These are phyloP conservation scores for Helotiales sp. DNA, from an alignment of 2,329 filamentous ascomycete species.

Conservation along the genomic window DNA sequence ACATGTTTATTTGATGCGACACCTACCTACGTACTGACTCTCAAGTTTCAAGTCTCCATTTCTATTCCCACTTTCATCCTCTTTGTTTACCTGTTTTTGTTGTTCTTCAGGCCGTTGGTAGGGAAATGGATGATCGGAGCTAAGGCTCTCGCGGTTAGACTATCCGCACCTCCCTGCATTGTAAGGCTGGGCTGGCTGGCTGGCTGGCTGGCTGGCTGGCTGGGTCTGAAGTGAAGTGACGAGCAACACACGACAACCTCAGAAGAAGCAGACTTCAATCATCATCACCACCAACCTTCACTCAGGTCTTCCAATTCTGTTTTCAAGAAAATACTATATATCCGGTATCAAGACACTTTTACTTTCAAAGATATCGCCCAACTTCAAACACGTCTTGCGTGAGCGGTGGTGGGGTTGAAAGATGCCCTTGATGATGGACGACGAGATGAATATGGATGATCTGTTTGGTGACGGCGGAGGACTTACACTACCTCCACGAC, in stretches of 20 bases:
- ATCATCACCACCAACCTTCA: background rate
- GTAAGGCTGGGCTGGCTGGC: too few species aligned
- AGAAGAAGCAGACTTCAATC: background rate
- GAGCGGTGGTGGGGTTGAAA: constrained; percentile 7
- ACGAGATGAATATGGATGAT: constrained; percentile 66
- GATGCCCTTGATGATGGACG: constrained; percentile 61
- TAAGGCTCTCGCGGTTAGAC: background rate
- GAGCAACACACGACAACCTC: too few species aligned
- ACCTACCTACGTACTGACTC: background rate
- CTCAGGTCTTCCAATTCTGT: background rate
- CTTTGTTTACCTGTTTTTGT: constrained; percentile 11
- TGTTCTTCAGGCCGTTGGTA: background rate
- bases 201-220: background rate
- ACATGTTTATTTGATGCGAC: too few species aligned
- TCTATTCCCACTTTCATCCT: background rate
- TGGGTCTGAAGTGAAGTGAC: background rate
- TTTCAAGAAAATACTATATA: background rate
- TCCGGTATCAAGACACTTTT: background rate
- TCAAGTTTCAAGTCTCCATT: background rate
- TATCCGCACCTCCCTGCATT: constrained; percentile 1
- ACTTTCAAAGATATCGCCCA: background rate
- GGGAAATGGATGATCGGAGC: background rate
- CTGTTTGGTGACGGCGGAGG: constrained; percentile 75
- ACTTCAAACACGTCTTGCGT: too few species aligned
- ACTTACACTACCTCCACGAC: constrained; percentile 57